Evolutionary conservation across 495 filamentous ascomycete species (phyloP).

Genomic region (Lichina pygmaea): DNA sequence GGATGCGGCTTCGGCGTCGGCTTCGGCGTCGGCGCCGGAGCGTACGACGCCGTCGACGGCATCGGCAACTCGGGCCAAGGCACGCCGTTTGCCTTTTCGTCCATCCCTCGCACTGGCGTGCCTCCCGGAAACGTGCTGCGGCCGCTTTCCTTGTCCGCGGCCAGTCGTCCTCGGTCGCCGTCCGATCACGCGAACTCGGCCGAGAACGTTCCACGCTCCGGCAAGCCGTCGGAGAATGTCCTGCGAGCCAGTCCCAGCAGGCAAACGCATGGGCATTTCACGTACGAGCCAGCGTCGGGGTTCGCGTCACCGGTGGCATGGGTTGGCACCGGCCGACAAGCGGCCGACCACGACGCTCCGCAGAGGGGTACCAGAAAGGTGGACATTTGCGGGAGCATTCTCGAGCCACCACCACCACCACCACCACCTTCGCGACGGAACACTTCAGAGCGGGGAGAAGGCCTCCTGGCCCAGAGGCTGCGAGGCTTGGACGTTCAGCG

Average conservation of each 20-base stretch:
- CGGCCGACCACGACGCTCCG: neutral
- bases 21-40: slow-evolving; percentile 5
- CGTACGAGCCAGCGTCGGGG: too few relatives aligned
- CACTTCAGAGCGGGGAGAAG: slow-evolving; percentile 20
- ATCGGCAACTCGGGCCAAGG: neutral
- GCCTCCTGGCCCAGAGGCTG: slow-evolving; percentile 26
- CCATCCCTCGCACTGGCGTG: slow-evolving; percentile 2
- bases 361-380: neutral
- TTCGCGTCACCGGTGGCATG: neutral
- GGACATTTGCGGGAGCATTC: slow-evolving; percentile 4
- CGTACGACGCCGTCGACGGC: neutral
- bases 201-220: neutral
- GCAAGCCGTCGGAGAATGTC: too few relatives aligned
- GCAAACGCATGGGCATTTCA: too few relatives aligned
- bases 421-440: slow-evolving; percentile 35
- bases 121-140: neutral
- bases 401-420: slow-evolving; percentile 26
- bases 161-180: neutral
- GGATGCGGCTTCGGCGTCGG: slow-evolving; percentile 19
- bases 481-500: slow-evolving; percentile 9
- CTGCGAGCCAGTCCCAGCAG: too few relatives aligned
- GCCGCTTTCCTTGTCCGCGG: neutral
- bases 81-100: slow-evolving; percentile 10
- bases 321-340: neutral
- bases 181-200: neutral